Evolutionary conservation across 2,329 filamentous ascomycete species (phyloP), one percentile per base, ranked within the genome.

Genomic region (Stagonosporopsis cucurbitacearum): DNA sequence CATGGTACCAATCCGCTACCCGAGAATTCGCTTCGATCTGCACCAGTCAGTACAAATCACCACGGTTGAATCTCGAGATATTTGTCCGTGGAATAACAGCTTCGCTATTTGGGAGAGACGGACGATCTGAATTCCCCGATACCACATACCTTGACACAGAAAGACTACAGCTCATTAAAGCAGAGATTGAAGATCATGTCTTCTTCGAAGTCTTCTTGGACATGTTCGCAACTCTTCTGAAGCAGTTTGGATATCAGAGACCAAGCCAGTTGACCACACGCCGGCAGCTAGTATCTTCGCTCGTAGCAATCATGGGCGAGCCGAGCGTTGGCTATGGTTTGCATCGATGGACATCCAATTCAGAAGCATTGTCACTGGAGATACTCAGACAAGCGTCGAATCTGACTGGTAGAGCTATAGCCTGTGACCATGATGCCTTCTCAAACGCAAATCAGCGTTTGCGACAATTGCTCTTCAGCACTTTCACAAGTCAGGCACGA

Each of bases 121-220:
- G 62, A 5, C 53, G 53, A 12, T 48, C 58, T 11, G 68, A 70
- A 9, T 79, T 84, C 35, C 84, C 84, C 0, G 79, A 81, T 32
- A 84, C 84, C 0, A 86, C 87, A 65, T 78, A 81, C 40, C 80
- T 86, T 41, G 85, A 88, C 62, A 73, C 75, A 6, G 80, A 83
- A 33, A 82, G 85, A 22, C 72, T 88, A 6, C 79, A 78, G 57
- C 69, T 76, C n/a, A 69, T 88, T 25, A 80, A 81, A 39, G 68
- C 74, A 1, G 82, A 85, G 40, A 72, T 87, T 2, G 81, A 85
- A 63, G 80, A 82, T 57, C 65, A 81, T 9, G 78, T 86, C 57
- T 81, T 80, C 56, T 78, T 84, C 45, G 78, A 82, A 30, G 80
- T 86, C 32, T 86, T 84, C 69, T 79, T 79, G 65, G 77, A 80